Conservation (phyloP, 352 stramenopile genomes). For the Phytophthora ohioensis region DNA sequence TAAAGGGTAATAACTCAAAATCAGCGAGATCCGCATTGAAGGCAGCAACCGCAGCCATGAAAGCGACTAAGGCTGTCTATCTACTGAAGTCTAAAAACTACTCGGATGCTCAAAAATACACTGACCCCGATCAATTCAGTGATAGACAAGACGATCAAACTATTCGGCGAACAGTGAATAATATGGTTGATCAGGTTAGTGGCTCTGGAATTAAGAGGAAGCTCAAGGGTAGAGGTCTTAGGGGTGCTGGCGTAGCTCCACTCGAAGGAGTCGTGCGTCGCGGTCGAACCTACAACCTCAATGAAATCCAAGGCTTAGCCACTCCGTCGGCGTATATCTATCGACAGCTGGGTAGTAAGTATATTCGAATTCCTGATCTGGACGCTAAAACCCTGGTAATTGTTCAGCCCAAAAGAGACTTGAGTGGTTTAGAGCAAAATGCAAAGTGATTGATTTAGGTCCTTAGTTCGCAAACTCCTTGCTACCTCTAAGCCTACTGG, state of each 20-base stretch:
- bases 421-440: too few relatives aligned
- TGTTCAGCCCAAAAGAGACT: conserved; percentile 23
- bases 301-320: conserved; percentile 21
- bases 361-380: conserved; percentile 12
- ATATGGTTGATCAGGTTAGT: conserved; percentile 12
- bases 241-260: conserved; percentile 15
- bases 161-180: conserved; percentile 19
- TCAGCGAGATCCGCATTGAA: too few relatives aligned
- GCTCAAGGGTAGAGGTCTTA: conserved; percentile 6
- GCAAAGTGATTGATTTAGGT: too few relatives aligned
- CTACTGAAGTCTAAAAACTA: conserved; percentile 5
- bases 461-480: too few relatives aligned
- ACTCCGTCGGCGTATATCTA: conserved; percentile 5
- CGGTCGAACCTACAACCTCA: conserved; percentile 20
- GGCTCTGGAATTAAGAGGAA: conserved; percentile 5
- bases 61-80: conserved; percentile 13
- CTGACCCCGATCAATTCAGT: not conserved
- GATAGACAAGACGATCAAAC: conserved; percentile 4
- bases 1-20: not conserved
- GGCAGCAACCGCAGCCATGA: not conserved
- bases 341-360: conserved; percentile 2
- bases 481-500: too few relatives aligned
- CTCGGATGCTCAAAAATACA: not conserved
- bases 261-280: conserved; percentile 15
- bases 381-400: conserved; percentile 23